A percentile compares a stretch with the other conserved stretches of the same genome.
Evolutionary conservation across 208 protist genomes (phyloP).

Genomic region (Wallacemonas sp.): DNA sequence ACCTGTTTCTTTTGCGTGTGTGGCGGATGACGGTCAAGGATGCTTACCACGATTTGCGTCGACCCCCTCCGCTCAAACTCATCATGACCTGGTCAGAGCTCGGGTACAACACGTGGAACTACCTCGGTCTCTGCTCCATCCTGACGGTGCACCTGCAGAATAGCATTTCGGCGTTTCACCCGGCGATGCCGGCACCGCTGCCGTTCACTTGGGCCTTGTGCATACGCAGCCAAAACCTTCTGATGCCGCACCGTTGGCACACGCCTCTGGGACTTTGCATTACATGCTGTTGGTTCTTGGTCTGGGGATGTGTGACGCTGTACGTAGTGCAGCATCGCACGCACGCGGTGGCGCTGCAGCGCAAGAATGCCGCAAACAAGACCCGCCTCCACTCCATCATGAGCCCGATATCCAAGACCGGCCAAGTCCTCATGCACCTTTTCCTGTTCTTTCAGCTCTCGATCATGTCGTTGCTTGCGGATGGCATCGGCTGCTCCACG

Average conservation of each 20-base stretch:
- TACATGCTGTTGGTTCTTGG: constrained; percentile 10
- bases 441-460: constrained; percentile 47
- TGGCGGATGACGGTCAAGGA: constrained; percentile 39
- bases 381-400: constrained; percentile 23
- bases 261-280: constrained; percentile 10
- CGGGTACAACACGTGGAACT: constrained; percentile 62
- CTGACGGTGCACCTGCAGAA: constrained; percentile 47
- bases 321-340: constrained; percentile 14
- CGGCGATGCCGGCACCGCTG: constrained; percentile 48
- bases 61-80: constrained; percentile 47
- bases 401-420: constrained; percentile 31
- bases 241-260: constrained; percentile 63
- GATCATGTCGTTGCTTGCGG: constrained; percentile 48
- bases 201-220: constrained; percentile 41
- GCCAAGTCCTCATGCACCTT: constrained; percentile 32
- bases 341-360: constrained; percentile 5
- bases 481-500: constrained; percentile 66
- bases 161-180: constrained; percentile 61
- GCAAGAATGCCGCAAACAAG: not conserved
- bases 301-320: not conserved
- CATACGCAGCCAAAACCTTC: constrained; percentile 49
- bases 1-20: constrained; percentile 38
- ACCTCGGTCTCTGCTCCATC: constrained; percentile 47
- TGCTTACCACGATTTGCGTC: constrained; percentile 40
- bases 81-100: constrained; percentile 70